Conservation (phyloP, 1,284 basidiomycete genomes). For the Ustilago hordei region DNA sequence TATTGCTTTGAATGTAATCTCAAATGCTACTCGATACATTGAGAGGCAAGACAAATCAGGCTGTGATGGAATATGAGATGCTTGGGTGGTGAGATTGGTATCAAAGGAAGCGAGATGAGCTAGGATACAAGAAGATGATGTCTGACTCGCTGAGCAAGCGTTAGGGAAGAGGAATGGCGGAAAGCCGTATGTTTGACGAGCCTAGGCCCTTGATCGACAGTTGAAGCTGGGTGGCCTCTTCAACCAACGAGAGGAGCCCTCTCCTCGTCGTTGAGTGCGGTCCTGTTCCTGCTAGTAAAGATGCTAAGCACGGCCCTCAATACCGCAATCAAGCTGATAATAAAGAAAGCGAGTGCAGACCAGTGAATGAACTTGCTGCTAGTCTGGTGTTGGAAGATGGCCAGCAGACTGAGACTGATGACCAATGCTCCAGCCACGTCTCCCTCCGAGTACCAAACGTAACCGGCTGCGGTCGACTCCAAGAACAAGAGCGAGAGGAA, state of each 20-base stretch:
- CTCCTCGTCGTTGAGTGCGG: slow-evolving; percentile 78
- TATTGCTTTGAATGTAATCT: neutral
- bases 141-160: too few species aligned
- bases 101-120: slow-evolving; percentile 1
- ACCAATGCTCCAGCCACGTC: slow-evolving; percentile 89
- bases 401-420: slow-evolving; percentile 81
- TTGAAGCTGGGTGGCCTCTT: neutral
- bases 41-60: too few species aligned
- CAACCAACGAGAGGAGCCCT: slow-evolving; percentile 77
- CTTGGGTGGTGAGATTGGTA: neutral
- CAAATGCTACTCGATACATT: too few species aligned
- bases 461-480: slow-evolving; percentile 88
- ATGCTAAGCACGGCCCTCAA: slow-evolving; percentile 78
- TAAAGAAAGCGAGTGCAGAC: slow-evolving; percentile 85
- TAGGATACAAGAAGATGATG: neutral
- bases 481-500: slow-evolving; percentile 94
- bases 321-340: slow-evolving; percentile 86
- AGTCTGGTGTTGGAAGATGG: slow-evolving; percentile 71
- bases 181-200: too few species aligned
- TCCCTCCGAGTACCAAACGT: slow-evolving; percentile 85
- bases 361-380: slow-evolving; percentile 81
- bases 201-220: too few species aligned
- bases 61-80: too few species aligned
- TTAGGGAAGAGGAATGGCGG: too few species aligned
- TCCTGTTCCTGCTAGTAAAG: slow-evolving; percentile 73